Conservation (phyloP, 495 filamentous ascomycete species). For the Aspergillus indologenus region DNA sequence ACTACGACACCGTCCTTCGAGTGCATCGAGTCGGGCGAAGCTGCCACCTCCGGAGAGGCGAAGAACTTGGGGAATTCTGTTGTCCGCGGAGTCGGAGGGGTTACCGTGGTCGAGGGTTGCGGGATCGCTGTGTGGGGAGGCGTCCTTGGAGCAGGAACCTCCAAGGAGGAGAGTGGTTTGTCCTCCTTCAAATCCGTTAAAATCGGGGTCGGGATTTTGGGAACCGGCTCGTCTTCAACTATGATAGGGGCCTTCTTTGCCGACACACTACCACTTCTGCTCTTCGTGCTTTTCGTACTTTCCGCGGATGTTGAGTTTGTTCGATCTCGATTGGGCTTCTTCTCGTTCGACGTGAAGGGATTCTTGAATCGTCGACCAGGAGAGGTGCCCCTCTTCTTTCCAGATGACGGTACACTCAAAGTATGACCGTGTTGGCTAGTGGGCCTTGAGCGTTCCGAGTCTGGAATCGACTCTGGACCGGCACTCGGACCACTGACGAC, state of each 20-base stretch:
- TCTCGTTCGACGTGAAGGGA: slow-evolving; percentile 39
- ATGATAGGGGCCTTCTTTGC: slow-evolving; percentile 31
- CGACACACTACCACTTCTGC: slow-evolving; percentile 42
- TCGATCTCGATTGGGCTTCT: slow-evolving; percentile 41
- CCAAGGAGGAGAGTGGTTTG: slow-evolving; percentile 19
- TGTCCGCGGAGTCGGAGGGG: slow-evolving; percentile 49
- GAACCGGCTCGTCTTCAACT: slow-evolving; percentile 27
- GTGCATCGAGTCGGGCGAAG: slow-evolving; percentile 36
- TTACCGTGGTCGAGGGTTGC: slow-evolving; percentile 50
- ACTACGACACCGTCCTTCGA: slow-evolving; percentile 35
- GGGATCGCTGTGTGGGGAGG: slow-evolving; percentile 42
- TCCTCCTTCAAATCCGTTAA: slow-evolving; percentile 35
- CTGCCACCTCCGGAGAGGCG: slow-evolving; percentile 26
- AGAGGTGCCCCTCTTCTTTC: slow-evolving; percentile 41
- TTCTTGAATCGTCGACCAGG: slow-evolving; percentile 46
- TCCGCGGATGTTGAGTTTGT: slow-evolving; percentile 35
- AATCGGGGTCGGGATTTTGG: slow-evolving; percentile 33
- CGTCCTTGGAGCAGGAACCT: slow-evolving; percentile 36
- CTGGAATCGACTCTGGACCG: slow-evolving; percentile 24
- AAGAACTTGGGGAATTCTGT: slow-evolving; percentile 23
- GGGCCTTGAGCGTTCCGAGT: slow-evolving; percentile 22
- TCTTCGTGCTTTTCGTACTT: slow-evolving; percentile 33
- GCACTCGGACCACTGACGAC: slow-evolving; percentile 30
- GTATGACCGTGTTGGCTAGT: slow-evolving; percentile 26
- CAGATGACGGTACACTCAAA: slow-evolving; percentile 32